These are phyloP conservation scores for Fragosphaeria purpurea DNA, from an alignment of 2,329 filamentous ascomycete species.

Conservation along the genomic window DNA sequence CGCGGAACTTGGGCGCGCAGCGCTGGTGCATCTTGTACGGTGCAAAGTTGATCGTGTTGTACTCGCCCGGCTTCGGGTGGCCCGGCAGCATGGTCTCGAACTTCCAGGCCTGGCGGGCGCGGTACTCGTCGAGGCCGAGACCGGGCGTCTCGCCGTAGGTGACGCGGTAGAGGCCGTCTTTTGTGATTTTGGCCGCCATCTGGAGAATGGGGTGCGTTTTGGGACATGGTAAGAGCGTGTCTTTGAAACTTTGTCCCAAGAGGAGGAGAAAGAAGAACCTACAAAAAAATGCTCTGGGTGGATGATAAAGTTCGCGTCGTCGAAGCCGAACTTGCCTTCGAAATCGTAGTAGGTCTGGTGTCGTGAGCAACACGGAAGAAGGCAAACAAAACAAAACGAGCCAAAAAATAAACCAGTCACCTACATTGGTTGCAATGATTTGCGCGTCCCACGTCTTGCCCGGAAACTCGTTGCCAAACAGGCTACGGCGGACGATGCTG, in stretches of 20 bases:
- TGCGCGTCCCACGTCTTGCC: slow-evolving; percentile 51
- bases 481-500: slow-evolving; percentile 34
- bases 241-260: too few species aligned
- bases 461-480: slow-evolving; percentile 47
- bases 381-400: neutral
- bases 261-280: slow-evolving; percentile 10
- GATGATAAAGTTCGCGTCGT: slow-evolving; percentile 51
- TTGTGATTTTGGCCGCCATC: slow-evolving; percentile 51
- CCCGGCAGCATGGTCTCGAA: slow-evolving; percentile 50
- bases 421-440: slow-evolving; percentile 53
- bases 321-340: slow-evolving; percentile 37
- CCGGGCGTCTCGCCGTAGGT: slow-evolving; percentile 50
- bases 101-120: slow-evolving; percentile 41
- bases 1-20: slow-evolving; percentile 46
- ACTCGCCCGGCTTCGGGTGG: slow-evolving; percentile 46
- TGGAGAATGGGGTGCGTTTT: slow-evolving; percentile 17
- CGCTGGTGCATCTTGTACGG: slow-evolving; percentile 55
- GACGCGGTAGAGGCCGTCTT: slow-evolving; percentile 51
- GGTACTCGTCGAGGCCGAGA: slow-evolving; percentile 42
- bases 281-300: slow-evolving; percentile 48
- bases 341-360: slow-evolving; percentile 52
- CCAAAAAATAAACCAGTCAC: slow-evolving; percentile 11
- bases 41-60: slow-evolving; percentile 45
- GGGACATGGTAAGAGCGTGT: neutral
- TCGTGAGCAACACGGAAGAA: too few species aligned